A percentile compares a stretch with the other conserved stretches of the same genome.
Conservation (phyloP, 2,329 filamentous ascomycete genomes). For the Seiridium cupressi region DNA sequence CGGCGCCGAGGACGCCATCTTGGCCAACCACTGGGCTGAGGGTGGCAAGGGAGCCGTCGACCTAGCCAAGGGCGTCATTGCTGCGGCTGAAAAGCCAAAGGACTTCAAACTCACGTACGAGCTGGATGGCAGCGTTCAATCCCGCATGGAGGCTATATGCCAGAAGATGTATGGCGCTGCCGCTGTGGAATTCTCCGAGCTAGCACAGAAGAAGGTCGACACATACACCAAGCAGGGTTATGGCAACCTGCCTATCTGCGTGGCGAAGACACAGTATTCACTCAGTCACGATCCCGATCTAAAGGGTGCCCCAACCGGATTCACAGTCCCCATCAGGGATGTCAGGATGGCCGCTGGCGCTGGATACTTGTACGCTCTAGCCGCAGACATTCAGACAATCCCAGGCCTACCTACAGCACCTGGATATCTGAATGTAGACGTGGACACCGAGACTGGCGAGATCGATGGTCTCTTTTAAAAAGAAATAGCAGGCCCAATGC, state of each 20-base stretch:
- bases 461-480: slow-evolving; percentile 84
- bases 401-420: slow-evolving; percentile 92
- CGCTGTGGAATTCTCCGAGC: slow-evolving; percentile 87
- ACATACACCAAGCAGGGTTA: slow-evolving; percentile 92
- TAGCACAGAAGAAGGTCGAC: slow-evolving; percentile 94
- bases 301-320: slow-evolving; percentile 93
- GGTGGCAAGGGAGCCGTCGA: slow-evolving; percentile 89
- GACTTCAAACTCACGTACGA: slow-evolving; percentile 85
- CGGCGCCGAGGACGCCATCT: slow-evolving; percentile 89
- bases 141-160: slow-evolving; percentile 88
- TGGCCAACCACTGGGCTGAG: slow-evolving; percentile 95
- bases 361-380: slow-evolving; percentile 89
- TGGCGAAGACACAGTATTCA: slow-evolving; percentile 98
- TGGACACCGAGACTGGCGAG: slow-evolving; percentile 78
- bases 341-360: slow-evolving; percentile 92
- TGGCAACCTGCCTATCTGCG: slow-evolving; percentile 88
- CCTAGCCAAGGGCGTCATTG: slow-evolving; percentile 82
- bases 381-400: slow-evolving; percentile 97
- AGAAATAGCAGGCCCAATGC: not conserved
- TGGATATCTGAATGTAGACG: slow-evolving; percentile 92
- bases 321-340: slow-evolving; percentile 91
- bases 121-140: slow-evolving; percentile 73
- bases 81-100: slow-evolving; percentile 78
- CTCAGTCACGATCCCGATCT: slow-evolving; percentile 88
- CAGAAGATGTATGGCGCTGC: slow-evolving; percentile 92